Conservation (phyloP, 2,329 filamentous ascomycete genomes). For the Blastomyces percursus region DNA sequence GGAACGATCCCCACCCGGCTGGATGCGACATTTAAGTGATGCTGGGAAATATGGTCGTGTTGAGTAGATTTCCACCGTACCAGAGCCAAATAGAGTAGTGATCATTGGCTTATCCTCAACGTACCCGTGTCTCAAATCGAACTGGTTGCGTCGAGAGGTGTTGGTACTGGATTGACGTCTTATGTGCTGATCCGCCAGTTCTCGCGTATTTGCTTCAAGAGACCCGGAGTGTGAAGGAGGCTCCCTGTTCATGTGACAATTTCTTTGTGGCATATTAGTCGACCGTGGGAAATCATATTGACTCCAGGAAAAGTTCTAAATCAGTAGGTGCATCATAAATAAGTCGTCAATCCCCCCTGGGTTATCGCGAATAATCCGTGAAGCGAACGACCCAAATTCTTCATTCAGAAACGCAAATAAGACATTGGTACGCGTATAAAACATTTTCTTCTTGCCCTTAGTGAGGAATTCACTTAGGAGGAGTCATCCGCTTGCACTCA, state of each 20-base stretch:
- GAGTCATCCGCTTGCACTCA: not conserved
- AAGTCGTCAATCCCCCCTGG: not conserved
- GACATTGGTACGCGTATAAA: not conserved
- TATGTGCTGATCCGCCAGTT: not conserved
- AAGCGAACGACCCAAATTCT: not conserved
- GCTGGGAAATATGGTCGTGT: not conserved
- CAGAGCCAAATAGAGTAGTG: not conserved
- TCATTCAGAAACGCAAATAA: not conserved
- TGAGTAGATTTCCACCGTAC: not conserved
- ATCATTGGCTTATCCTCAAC: not conserved
- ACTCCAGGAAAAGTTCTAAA: not conserved
- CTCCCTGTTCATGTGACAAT: slow-evolving; percentile 5
- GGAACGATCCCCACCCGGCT: not conserved
- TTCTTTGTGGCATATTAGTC: slow-evolving; percentile 4
- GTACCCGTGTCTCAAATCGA: not conserved
- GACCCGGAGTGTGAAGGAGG: not conserved
- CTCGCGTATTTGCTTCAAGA: not conserved
- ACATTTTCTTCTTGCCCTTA: not conserved
- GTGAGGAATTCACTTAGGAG: not conserved
- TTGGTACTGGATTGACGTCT: not conserved
- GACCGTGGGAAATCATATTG: slow-evolving; percentile 7
- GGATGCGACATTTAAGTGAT: not conserved
- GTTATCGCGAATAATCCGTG: not conserved
- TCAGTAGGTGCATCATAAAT: not conserved
- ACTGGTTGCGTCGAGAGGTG: not conserved